Percentiles rank a stretch among this genome's conserved stretches.
These are phyloP conservation scores for Taiwanofungus camphoratus DNA, from an alignment of 1,284 basidiomycete genomes.

Conservation along the genomic window DNA sequence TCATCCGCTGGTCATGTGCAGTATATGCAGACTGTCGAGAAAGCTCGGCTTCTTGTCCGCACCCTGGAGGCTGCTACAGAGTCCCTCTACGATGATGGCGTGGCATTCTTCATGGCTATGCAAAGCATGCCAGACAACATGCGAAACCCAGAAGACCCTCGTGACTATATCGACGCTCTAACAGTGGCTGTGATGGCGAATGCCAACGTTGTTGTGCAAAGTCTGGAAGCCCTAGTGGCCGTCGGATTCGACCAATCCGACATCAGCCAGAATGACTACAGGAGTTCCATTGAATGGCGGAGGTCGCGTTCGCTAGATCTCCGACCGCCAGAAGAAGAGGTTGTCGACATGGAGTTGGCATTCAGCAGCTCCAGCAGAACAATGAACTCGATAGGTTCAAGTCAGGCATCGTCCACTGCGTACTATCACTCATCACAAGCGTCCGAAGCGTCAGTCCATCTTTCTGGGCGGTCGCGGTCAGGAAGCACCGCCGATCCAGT, in stretches of 20 bases:
- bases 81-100: slow-evolving; percentile 64
- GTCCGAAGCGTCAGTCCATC: slow-evolving; percentile 24
- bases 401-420: slow-evolving; percentile 14
- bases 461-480: slow-evolving; percentile 22
- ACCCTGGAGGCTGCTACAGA: slow-evolving; percentile 64
- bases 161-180: slow-evolving; percentile 44
- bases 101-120: slow-evolving; percentile 48
- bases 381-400: slow-evolving; percentile 15
- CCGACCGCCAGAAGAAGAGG: slow-evolving; percentile 23
- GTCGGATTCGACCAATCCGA: slow-evolving; percentile 68
- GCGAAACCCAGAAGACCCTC: no score
- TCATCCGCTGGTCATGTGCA: slow-evolving; percentile 35
- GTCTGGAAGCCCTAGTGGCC: slow-evolving; percentile 52
- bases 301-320: slow-evolving; percentile 31
- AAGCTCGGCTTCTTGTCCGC: slow-evolving; percentile 59
- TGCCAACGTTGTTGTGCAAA: slow-evolving; percentile 47
- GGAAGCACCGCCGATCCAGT: slow-evolving; percentile 22
- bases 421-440: slow-evolving; percentile 24
- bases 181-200: slow-evolving; percentile 48
- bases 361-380: slow-evolving; percentile 33
- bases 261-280: slow-evolving; percentile 61
- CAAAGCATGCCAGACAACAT: slow-evolving; percentile 33
- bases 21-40: slow-evolving; percentile 60
- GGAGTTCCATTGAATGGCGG: slow-evolving; percentile 67
- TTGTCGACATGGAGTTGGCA: slow-evolving; percentile 57